Base-by-base conservation (phyloP, 306 rosid genomes). In the Dryas alaskensis region DNA sequence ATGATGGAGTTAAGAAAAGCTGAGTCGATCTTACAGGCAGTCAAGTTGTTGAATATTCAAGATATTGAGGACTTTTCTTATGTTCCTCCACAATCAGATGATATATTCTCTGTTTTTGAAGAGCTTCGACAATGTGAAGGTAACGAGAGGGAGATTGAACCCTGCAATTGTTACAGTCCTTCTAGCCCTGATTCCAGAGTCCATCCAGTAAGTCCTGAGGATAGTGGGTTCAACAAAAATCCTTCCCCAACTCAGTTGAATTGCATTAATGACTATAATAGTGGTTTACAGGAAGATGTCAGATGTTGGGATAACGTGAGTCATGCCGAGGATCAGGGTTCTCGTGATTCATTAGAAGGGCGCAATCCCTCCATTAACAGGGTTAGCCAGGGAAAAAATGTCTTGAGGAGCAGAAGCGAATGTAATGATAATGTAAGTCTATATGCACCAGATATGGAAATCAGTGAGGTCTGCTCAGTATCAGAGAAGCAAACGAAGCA, bases 1-100 rank as follows among this genome's bases (percentile, higher is more conserved):
- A 65, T 61, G 10, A 65, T 0, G 39, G 89, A 83, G 6, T 46
- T 82, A 39, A 81, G 79, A 75, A 78, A 81, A 17, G 86, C 82
- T 59, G 80, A 81, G 70, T 42, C 67, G 87, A 84, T 86, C 27
- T 73, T 74, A 19, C 68, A 82, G 60, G 80, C 66, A 5, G 83
- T 79, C 12, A 75, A 85, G 54, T 79, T 86, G 0, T 31, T 88
- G 8, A 68, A 65, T 62, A 62, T 82, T 69, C 81, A 61, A 72
- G 78, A 70, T 31, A 12, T 85, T 3, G 46, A 79, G 55, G 85
- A 84, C 13, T 70, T 86, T 50, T 55, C 73, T 0, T 68, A 72
- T 60, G 72, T 67, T 76, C 84, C 87, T 47, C 49, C 80, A 16
- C 69, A 75, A 25, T 71, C 85, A 8, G 68, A 76, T 8, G 75